Percentiles rank a stretch among this genome's conserved stretches.
These are phyloP conservation scores for Penicillium sp. DNA, from an alignment of 2,329 filamentous ascomycete genomes.

Conservation along the genomic window DNA sequence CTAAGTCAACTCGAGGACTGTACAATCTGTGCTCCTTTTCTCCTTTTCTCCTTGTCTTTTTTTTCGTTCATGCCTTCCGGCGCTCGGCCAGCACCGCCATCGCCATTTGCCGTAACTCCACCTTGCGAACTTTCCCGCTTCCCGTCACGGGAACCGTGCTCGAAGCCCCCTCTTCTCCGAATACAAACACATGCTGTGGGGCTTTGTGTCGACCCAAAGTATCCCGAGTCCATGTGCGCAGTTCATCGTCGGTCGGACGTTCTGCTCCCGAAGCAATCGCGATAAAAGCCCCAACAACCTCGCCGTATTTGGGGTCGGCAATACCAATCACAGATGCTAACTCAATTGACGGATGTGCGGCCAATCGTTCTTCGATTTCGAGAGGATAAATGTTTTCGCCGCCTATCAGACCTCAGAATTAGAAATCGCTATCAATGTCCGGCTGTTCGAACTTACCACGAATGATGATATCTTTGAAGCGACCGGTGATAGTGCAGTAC, in stretches of 20 bases:
- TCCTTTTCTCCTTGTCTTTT: neutral
- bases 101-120: conserved; percentile 52
- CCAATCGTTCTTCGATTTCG: conserved; percentile 71
- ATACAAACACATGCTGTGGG: conserved; percentile 71
- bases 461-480: conserved; percentile 79
- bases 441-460: conserved; percentile 46
- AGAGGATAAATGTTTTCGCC: conserved; percentile 73
- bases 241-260: conserved; percentile 50
- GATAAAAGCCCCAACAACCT: conserved; percentile 67
- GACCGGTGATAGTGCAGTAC: conserved; percentile 69
- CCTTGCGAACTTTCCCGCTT: conserved; percentile 67
- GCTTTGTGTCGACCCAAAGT: conserved; percentile 65
- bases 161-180: conserved; percentile 60
- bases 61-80: neutral
- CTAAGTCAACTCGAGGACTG: neutral
- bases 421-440: conserved; percentile 2
- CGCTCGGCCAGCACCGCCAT: conserved; percentile 41
- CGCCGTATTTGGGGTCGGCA: conserved; percentile 68
- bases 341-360: conserved; percentile 59
- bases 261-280: conserved; percentile 28
- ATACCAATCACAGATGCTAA: conserved; percentile 69
- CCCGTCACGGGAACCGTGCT: conserved; percentile 62
- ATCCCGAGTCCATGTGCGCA: conserved; percentile 62
- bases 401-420: conserved; percentile 37
- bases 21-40: neutral